phyloP scores from a whole-genome alignment of 441 rosid species.

The Croton setiger region DNA sequence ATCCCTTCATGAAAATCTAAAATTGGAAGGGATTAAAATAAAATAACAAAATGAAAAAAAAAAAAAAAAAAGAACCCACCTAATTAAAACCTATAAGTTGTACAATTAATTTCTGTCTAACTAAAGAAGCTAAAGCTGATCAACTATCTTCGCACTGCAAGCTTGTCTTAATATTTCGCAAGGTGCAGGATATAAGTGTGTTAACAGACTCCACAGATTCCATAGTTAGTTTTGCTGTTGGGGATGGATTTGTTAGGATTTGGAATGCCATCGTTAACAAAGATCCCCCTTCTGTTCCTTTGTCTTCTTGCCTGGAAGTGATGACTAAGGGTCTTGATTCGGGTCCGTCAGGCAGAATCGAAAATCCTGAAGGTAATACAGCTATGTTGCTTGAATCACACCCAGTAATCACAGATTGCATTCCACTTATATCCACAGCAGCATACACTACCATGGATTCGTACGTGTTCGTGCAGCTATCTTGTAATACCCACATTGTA shows the following conservation, averaged over 20 bases:
- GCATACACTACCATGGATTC: slow-evolving; percentile 86
- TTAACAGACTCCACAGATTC: slow-evolving; percentile 84
- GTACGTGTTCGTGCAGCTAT: slow-evolving; percentile 71
- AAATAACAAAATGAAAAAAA: neutral
- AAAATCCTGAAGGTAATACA: slow-evolving; percentile 86
- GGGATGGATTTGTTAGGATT: slow-evolving; percentile 61
- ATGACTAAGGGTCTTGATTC: slow-evolving; percentile 88
- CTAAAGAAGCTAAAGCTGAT: slow-evolving; percentile 25
- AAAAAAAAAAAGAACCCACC: neutral
- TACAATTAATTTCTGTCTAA: slow-evolving; percentile 38
- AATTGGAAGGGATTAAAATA: slow-evolving; percentile 2
- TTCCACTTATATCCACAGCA: slow-evolving; percentile 67
- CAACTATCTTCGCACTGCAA: slow-evolving; percentile 84
- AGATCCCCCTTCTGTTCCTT: slow-evolving; percentile 79
- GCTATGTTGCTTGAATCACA: slow-evolving; percentile 84
- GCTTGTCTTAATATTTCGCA: slow-evolving; percentile 73
- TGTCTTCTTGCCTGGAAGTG: slow-evolving; percentile 76
- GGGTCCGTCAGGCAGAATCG: slow-evolving; percentile 80
- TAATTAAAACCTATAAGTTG: slow-evolving; percentile 29
- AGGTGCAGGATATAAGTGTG: slow-evolving; percentile 71
- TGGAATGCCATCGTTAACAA: slow-evolving; percentile 82
- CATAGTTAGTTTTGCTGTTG: slow-evolving; percentile 57
- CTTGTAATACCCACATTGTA: slow-evolving; percentile 78
- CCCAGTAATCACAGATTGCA: slow-evolving; percentile 83
- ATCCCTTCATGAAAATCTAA: slow-evolving; percentile 20